These are phyloP conservation scores for Capronia coronata DNA, from an alignment of 2,329 filamentous ascomycete species.

Conservation along the genomic window DNA sequence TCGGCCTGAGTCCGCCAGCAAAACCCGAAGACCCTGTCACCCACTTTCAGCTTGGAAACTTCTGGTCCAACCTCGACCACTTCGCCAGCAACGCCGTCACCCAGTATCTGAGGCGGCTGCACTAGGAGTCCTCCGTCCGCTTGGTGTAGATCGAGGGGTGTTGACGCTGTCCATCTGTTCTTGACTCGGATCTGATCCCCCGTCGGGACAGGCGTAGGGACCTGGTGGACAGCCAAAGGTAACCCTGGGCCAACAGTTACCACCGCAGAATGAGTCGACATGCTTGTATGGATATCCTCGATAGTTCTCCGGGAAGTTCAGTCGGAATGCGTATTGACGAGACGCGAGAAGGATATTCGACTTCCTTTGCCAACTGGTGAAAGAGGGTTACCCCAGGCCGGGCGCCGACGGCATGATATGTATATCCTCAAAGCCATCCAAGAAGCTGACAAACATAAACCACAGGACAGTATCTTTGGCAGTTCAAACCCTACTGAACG, in stretches of 20 bases:
- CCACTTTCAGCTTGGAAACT: conserved; percentile 42
- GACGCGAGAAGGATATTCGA: no score
- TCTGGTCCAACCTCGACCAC: conserved; percentile 47
- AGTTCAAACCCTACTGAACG: no score
- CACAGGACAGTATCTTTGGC: no score
- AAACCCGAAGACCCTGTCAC: conserved; percentile 54
- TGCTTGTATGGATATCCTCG: no score
- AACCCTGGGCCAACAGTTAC: conserved; percentile 37
- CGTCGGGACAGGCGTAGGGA: conserved; percentile 33
- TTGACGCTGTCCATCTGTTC: conserved; percentile 55
- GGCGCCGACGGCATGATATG: no score
- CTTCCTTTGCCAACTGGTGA: no score
- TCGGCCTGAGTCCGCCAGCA: conserved; percentile 44
- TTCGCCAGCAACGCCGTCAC: conserved; percentile 48
- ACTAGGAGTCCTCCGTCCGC: conserved; percentile 55
- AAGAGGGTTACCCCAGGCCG: no score
- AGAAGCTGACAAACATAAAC: no score
- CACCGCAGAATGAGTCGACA: conserved; percentile 39
- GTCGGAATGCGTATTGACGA: no score
- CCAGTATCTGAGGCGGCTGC: conserved; percentile 45
- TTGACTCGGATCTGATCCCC: conserved; percentile 48
- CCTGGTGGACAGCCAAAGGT: conserved; percentile 33
- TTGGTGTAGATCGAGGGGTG: conserved; percentile 56
- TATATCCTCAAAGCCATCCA: no score
- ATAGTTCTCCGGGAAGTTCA: no score